Base-by-base conservation (phyloP, 768 basidiomycete genomes). In the Suillus occidentalis region DNA sequence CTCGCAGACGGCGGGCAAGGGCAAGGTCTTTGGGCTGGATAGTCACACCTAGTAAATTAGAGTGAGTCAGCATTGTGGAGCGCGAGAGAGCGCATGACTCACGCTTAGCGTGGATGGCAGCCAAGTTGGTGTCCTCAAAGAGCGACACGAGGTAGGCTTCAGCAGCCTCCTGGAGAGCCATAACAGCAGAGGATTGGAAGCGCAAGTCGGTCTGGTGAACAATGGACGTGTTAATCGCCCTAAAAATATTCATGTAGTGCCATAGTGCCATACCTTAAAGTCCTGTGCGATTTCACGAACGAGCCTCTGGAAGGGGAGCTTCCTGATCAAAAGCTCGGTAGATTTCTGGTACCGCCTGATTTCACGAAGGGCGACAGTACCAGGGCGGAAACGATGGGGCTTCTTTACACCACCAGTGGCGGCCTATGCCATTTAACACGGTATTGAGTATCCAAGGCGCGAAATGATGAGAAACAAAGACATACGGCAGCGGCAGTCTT, bases 301-400 rank as follows among this genome's bases (percentile, higher is more conserved):
- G 72, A 99, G 89, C 72, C 96, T 88, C 83, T 98, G 96, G 95
- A 98, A 98, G 71, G 97, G 97, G 68, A 99, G 92, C 89, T 98
- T 98, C 83, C 97, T 87, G 86, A 99, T 98, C 73, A 99, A 88
- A 70, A 99, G 90, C 86, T 98, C 97, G 69, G 97, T 98, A 67
- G 94, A 95, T 85, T 97, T 97, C 81, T 98, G 95, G 86, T 98
- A 97, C 79, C 95, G 87, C 76, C 97, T 85, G 73, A 98, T 98
- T 82, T 98, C 96, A 86, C 97, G 95, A 70, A 99, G 94, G 70
- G 97, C 97, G 84, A 99, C 97, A 70, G 97, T 99, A 84, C 97
- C 92, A 71, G 92, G 92, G 75, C 92, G 87, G 90, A 97, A 98
- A 77, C 96, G 86, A 80, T 99, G 96, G 66, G 96, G 97, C 86